A percentile compares a stretch with the other conserved stretches of the same genome.
These are phyloP conservation scores for Talaromyces sp. DNA, from an alignment of 2,329 filamentous ascomycete species.

Conservation along the genomic window DNA sequence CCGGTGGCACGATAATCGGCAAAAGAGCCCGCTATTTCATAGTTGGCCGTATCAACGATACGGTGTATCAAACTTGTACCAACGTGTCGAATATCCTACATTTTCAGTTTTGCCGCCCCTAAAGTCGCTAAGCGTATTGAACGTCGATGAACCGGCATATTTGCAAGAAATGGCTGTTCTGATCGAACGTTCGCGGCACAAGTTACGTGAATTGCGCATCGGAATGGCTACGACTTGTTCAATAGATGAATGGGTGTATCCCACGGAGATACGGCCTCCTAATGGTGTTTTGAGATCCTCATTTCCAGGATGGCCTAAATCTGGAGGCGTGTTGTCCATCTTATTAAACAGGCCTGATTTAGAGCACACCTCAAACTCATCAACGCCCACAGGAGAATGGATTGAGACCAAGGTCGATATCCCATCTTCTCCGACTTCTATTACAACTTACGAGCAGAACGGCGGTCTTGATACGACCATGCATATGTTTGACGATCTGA, in stretches of 20 bases:
- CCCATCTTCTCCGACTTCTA: constrained; percentile 1
- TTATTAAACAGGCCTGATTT: constrained; percentile 22
- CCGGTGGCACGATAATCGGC: constrained; percentile 74
- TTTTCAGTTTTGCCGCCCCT: constrained; percentile 73
- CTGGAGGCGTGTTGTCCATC: constrained; percentile 33
- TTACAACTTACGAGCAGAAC: background rate
- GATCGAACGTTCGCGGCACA: constrained; percentile 64
- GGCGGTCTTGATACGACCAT: background rate
- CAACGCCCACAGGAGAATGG: background rate
- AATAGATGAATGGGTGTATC: constrained; percentile 29
- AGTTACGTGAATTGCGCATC: constrained; percentile 67
- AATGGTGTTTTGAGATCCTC: constrained; percentile 13
- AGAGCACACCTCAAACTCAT: background rate
- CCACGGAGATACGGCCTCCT: constrained; percentile 21
- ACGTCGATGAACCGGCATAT: constrained; percentile 79
- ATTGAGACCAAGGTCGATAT: constrained; percentile 1
- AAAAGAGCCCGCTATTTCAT: constrained; percentile 27
- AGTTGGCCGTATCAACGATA: constrained; percentile 22
- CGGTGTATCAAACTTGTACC: constrained; percentile 46
- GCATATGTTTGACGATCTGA: constrained; percentile 10
- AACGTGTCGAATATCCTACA: constrained; percentile 70
- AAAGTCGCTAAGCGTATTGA: constrained; percentile 70
- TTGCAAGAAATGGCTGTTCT: constrained; percentile 77
- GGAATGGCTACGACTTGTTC: constrained; percentile 56
- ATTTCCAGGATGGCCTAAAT: constrained; percentile 30